Base-by-base conservation (phyloP, 192 early-diverging fungal genomes). In the Ambispora gerdemannii region DNA sequence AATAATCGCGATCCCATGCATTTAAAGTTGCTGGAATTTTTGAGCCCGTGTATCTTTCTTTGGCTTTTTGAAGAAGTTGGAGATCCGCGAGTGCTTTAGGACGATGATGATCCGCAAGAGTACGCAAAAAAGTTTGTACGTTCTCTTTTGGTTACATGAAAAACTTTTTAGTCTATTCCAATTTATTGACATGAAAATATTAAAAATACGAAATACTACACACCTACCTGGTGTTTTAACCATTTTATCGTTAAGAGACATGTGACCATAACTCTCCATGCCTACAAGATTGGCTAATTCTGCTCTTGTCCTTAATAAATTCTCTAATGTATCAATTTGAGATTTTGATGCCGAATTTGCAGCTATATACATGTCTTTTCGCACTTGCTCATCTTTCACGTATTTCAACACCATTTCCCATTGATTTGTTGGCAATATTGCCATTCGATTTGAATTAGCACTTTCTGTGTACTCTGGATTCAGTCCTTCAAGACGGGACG, bases 191-290 rank as follows among this genome's bases (percentile, higher is more conserved):
- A n/a, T n/a, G n/a, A 71, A 3, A 43, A 53, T 33, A 36, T 27
- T 68, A 10, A 10, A 43, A 15, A 15, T 6, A 6, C 15, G 38
- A 15, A 6, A 43, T 15, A 13, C 43, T 61, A 4, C 3, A 32
- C 19, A 71, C 73, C 20, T 77, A 90, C 88, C 82, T 22, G 93
- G 92, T 36, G 84, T 88, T 59, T 84, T 83, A 4, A 90, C 94
- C 97, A 99, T 99, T 72, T 97, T 97, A 64, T 97, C 95, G 24
- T 83, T 84, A 27, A 99, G 78, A 36, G 86, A 87, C 83, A 94
- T 84, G 63, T 96, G 84, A 20, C 88, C 90, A 87, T 91, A 99
- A 50, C 90, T 93, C 11, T 80, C 77, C 35, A 86, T 86, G 0
- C 94, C 93, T 2, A 97, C 81, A 19, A 93, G 73, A 4, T 78